Conservation (phyloP, 1,284 basidiomycete species). For the Sanghuangporus baumii region DNA sequence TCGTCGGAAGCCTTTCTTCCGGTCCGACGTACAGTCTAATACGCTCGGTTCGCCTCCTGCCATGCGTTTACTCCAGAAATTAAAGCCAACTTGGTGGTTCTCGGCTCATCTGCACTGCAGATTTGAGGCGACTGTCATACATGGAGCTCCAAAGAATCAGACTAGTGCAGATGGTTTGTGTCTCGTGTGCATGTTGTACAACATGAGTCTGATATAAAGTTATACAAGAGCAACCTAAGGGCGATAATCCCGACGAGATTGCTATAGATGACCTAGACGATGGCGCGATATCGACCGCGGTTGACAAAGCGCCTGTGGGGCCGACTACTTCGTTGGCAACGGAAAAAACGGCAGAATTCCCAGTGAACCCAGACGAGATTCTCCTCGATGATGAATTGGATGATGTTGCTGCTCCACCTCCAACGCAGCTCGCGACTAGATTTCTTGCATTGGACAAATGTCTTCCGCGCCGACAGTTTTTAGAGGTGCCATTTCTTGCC, state of each 20-base stretch:
- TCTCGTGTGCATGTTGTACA: neutral
- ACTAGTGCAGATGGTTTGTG: conserved; percentile 8
- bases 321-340: neutral
- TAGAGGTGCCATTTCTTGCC: conserved; percentile 59
- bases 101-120: conserved; percentile 91
- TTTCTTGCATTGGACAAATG: conserved; percentile 97
- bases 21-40: conserved; percentile 65
- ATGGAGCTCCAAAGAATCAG: conserved; percentile 27
- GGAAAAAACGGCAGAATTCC: conserved; percentile 18
- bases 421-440: conserved; percentile 45
- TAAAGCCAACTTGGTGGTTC: conserved; percentile 94
- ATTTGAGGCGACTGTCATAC: conserved; percentile 66
- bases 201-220: neutral
- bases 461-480: conserved; percentile 72
- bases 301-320: neutral
- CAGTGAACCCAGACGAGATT: conserved; percentile 68
- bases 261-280: conserved; percentile 49
- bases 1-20: conserved; percentile 79
- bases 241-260: conserved; percentile 62
- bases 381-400: conserved; percentile 56
- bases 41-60: conserved; percentile 88
- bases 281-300: conserved; percentile 20
- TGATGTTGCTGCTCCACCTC: conserved; percentile 31
- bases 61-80: conserved; percentile 65
- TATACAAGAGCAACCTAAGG: conserved; percentile 15